phyloP scores from a whole-genome alignment of 2,329 filamentous ascomycete species.

The Arthrinium phaeospermum region DNA sequence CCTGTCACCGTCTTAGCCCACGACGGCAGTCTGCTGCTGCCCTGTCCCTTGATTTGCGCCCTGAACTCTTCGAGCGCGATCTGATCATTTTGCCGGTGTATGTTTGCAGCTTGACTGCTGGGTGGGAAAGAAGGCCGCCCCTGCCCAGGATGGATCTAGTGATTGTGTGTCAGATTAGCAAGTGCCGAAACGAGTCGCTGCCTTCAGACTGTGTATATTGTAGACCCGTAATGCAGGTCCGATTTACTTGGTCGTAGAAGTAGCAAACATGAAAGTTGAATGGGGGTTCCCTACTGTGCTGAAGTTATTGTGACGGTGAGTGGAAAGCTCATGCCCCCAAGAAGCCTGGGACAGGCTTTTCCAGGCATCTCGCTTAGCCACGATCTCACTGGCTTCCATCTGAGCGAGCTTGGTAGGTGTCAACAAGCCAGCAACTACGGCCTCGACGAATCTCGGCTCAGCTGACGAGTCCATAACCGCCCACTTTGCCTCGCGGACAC shows the following conservation, averaged over 20 bases:
- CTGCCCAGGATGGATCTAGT: neutral
- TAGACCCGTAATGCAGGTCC: neutral
- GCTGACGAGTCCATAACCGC: conserved; percentile 30
- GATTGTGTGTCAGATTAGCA: conserved; percentile 11
- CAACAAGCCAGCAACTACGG: conserved; percentile 28
- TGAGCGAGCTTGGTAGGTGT: conserved; percentile 27
- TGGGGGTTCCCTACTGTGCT: conserved; percentile 2
- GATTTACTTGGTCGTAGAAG: neutral
- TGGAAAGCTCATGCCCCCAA: neutral
- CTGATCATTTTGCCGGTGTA: conserved; percentile 1
- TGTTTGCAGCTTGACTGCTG: neutral
- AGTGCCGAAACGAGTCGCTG: neutral
- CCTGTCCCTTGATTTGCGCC: neutral
- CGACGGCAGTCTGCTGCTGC: neutral
- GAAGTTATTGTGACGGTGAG: neutral
- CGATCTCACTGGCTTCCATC: conserved; percentile 24
- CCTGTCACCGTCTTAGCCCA: conserved; percentile 5
- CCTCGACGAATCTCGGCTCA: conserved; percentile 32
- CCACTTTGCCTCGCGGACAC: conserved; percentile 23
- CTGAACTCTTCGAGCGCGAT: neutral
- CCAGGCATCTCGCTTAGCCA: neutral
- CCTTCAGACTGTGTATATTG: neutral
- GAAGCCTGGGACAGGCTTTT: neutral
- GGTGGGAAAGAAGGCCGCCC: neutral
- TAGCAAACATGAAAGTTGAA: neutral